Evolutionary conservation across 2,329 filamentous ascomycete species (phyloP).

Genomic region (Monosporascus cannonballus): DNA sequence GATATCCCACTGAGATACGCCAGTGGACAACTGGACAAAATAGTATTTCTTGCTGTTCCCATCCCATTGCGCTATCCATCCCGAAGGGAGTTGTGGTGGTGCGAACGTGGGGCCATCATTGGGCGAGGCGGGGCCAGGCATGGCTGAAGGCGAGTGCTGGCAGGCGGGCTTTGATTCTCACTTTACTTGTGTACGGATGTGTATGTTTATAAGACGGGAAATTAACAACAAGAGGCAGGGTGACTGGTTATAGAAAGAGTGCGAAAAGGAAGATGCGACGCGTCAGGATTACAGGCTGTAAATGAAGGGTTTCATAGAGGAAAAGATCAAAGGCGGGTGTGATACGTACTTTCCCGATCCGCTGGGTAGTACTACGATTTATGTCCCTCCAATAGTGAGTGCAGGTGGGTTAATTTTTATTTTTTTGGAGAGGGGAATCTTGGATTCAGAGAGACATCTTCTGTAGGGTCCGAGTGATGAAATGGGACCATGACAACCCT

Average conservation of each 20-base stretch:
- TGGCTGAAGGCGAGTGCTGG: slow-evolving; percentile 22
- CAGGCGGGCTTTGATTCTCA: slow-evolving; percentile 12
- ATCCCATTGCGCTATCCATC: slow-evolving; percentile 68
- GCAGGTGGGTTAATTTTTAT: no score
- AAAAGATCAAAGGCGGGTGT: no score
- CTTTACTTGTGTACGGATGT: neutral
- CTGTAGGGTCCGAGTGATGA: neutral
- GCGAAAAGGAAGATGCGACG: no score
- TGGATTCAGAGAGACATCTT: neutral
- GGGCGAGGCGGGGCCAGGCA: slow-evolving; percentile 54
- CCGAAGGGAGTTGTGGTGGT: slow-evolving; percentile 55
- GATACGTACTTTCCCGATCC: no score
- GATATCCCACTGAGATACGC: slow-evolving; percentile 68
- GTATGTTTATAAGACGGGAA: no score
- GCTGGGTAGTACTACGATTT: no score
- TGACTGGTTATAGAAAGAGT: no score
- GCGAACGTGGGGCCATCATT: slow-evolving; percentile 52
- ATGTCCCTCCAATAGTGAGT: no score
- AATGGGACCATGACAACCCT: neutral
- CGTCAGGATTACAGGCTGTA: no score
- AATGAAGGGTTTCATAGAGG: no score
- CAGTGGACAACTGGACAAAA: slow-evolving; percentile 66
- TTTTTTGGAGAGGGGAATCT: neutral
- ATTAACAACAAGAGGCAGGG: no score
- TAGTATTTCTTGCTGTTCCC: slow-evolving; percentile 60